Conservation (phyloP, 2,329 filamentous ascomycete species). For the Aspergillus sp. region DNA sequence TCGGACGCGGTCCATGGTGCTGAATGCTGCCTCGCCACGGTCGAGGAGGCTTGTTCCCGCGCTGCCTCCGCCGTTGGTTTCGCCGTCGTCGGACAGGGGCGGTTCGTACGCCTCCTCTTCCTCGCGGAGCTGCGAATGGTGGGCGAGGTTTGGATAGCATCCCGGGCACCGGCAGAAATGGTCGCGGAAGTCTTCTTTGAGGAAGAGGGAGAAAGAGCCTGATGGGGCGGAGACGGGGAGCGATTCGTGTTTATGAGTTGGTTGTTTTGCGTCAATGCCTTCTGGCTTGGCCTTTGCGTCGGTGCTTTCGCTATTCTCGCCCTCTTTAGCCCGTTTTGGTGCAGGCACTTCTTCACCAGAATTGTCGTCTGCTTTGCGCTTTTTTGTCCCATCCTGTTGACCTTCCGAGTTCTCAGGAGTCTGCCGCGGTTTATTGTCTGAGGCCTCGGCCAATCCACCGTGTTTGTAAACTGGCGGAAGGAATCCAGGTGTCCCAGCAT, state of each 20-base stretch:
- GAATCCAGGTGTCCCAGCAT: slow-evolving; percentile 72
- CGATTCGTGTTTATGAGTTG: slow-evolving; percentile 48
- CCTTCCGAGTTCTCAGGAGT: slow-evolving; percentile 4
- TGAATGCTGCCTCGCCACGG: slow-evolving; percentile 82
- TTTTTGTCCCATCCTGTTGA: slow-evolving; percentile 39
- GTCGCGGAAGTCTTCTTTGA: slow-evolving; percentile 68
- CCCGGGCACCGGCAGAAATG: slow-evolving; percentile 69
- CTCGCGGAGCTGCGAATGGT: slow-evolving; percentile 74
- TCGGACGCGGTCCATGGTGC: slow-evolving; percentile 81
- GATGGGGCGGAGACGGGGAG: slow-evolving; percentile 47
- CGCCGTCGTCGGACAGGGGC: slow-evolving; percentile 62
- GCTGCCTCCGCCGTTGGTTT: slow-evolving; percentile 40
- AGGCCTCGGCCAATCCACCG: slow-evolving; percentile 11
- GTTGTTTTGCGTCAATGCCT: slow-evolving; percentile 3
- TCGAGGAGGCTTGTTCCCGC: slow-evolving; percentile 73
- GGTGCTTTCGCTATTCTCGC: slow-evolving; percentile 3
- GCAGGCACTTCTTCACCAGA: slow-evolving; percentile 5
- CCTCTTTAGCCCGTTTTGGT: slow-evolving; percentile 3
- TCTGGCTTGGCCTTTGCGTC: slow-evolving; percentile 5
- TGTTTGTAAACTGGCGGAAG: slow-evolving; percentile 58
- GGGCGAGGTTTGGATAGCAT: slow-evolving; percentile 66
- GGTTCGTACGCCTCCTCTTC: slow-evolving; percentile 94
- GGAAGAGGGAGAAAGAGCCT: slow-evolving; percentile 68
- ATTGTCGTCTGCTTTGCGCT: slow-evolving; percentile 52
- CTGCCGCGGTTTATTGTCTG: slow-evolving; percentile 1